Evolutionary conservation across 1,139 yeast species (phyloP), one percentile per base, ranked within the genome.

Genomic region (Yamadazyma epiphylla): DNA sequence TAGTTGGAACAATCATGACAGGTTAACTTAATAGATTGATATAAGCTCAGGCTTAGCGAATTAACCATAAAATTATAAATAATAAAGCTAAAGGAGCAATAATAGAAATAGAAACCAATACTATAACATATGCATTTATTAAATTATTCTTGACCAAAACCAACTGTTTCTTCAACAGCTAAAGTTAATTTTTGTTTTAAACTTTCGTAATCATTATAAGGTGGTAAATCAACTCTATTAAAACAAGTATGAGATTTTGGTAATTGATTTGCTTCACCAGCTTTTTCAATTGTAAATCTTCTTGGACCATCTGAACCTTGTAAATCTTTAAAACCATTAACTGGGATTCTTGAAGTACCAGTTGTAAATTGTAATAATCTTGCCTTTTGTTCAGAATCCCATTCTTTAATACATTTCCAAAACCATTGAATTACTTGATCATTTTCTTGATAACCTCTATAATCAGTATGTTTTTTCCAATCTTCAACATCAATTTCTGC

Each of bases 301-400:
- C 98, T 84, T 32, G 98, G 98, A 36, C 98, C 98, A 63, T 91
- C 98, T 13, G 95, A 84, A 42, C 98, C 99, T 64, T 91, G 98
- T 48, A 91, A 71, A 62, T 91, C 99, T 60, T 91, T 91, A 70
- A 91, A 91, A 24, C 99, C 99, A 60, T 91, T 91, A 43, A 91
- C 98, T 3, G 99, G 99, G 37, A 94, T 89, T 66, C 99, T 84
- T 15, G 96, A 87, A 2, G 98, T 91, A 70, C 99, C 99, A 1
- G 99, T 91, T 13, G 97, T 89, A 55, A 91, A 91, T 62, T 94
- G 98, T 49, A 91, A 69, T 52, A 91, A 70, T 60, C 98, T 78
- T 2, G 97, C 95, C 60, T 89, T 85, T 58, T 89, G 96, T 61
- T 91, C 98, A 31, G 89, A 77, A 56, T 89, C 97, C 96, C 96